phyloP scores from a whole-genome alignment of 2,329 filamentous ascomycete species.

The Dactylonectria macrodidyma region DNA sequence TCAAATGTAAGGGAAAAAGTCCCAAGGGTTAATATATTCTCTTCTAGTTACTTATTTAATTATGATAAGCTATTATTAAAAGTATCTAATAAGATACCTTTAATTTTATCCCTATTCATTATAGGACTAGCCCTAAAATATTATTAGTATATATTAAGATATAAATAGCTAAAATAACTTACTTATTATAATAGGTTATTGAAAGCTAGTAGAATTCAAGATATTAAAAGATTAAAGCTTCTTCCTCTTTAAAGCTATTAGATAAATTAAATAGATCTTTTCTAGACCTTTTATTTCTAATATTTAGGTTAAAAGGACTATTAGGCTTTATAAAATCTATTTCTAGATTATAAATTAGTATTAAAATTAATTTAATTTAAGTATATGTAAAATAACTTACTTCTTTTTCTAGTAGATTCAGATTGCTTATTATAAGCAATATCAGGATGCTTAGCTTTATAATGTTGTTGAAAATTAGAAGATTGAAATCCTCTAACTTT shows the following conservation, averaged over 20 bases:
- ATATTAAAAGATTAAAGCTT: no score
- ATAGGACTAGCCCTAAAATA: no score
- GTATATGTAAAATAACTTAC: background rate
- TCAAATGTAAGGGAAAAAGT: no score
- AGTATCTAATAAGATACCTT: no score
- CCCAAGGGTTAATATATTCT: background rate
- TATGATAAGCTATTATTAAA: no score
- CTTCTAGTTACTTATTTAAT: background rate
- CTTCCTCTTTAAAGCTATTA: background rate
- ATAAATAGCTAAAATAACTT: constrained; percentile 2
- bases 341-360: background rate
- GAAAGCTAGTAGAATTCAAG: background rate
- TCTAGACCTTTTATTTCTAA: background rate
- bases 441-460: background rate
- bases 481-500: background rate
- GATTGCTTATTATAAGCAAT: constrained; percentile 6
- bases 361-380: background rate
- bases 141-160: no score
- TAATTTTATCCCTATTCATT: no score
- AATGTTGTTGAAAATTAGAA: background rate
- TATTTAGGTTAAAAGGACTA: background rate
- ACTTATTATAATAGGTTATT: constrained; percentile 2
- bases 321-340: background rate
- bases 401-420: background rate
- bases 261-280: background rate